Conservation (phyloP, 2,329 filamentous ascomycete species). For the Elsinoe arachidis region DNA sequence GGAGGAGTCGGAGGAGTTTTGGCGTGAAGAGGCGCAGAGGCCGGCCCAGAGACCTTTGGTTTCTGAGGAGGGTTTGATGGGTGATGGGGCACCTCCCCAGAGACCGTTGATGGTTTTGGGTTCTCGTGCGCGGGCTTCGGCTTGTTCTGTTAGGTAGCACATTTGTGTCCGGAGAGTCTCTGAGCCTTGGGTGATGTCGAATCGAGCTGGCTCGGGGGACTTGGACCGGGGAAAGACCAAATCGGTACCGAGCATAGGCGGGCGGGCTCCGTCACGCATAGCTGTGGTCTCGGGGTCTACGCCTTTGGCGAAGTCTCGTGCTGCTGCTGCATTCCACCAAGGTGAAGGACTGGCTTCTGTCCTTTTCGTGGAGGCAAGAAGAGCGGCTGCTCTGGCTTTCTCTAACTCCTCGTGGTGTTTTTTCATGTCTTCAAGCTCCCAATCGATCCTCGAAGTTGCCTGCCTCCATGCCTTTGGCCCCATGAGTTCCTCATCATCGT, state of each 20-base stretch:
- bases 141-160: constrained; percentile 43
- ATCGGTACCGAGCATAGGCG: constrained; percentile 81
- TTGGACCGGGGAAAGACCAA: constrained; percentile 71
- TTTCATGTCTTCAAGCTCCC: constrained; percentile 75
- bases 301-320: constrained; percentile 16
- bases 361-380: constrained; percentile 26
- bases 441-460: constrained; percentile 55
- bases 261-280: constrained; percentile 53
- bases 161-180: constrained; percentile 42
- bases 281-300: constrained; percentile 39
- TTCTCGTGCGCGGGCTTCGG: constrained; percentile 40
- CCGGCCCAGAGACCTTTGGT: constrained; percentile 33
- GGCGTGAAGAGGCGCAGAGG: constrained; percentile 69
- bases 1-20: constrained; percentile 29
- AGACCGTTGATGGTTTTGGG: constrained; percentile 46
- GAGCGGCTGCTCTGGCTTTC: constrained; percentile 38
- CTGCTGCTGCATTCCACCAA: constrained; percentile 33
- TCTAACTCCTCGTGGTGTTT: constrained; percentile 61
- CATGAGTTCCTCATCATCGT: constrained; percentile 24
- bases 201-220: constrained; percentile 75
- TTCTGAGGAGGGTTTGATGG: not conserved
- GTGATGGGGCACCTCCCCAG: constrained; percentile 38
- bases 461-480: constrained; percentile 39
- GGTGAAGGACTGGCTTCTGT: constrained; percentile 20
- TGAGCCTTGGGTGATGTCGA: constrained; percentile 63